Base-by-base conservation (phyloP, 192 early-diverging fungal genomes). In the Coemansia sp. region DNA sequence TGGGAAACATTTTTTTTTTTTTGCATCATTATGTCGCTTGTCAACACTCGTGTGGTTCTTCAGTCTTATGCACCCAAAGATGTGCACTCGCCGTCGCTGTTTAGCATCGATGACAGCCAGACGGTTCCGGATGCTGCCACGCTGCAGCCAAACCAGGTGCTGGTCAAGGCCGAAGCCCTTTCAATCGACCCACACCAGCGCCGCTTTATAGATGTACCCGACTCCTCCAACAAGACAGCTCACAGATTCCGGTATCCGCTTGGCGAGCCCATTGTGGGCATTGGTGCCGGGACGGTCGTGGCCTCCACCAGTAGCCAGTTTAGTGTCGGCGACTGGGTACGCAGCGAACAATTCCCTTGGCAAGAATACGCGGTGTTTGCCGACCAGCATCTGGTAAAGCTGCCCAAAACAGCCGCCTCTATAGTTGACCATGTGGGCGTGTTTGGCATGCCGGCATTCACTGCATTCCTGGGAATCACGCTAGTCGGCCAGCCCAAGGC, bases 141-240 rank as follows among this genome's bases (percentile, higher is more conserved):
- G 1, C 63, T 72, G 9, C 18, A 49, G 5, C 40, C 47, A 1
- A 63, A 55, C 31, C 69, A 72, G 28, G 61, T 72, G 11, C 51
- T 89, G 23, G 49, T 90, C 1, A 85, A 87, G 30, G 80, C 77
- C 38, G 73, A 84, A n/a, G 84, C 72, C 45, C 53, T 92, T 16
- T 89, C 87, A 6, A 62, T 90, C 10, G 89, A 91, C 66, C 90
- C 87, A 6, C 91, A 92, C 67, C 84, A 87, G 84, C 78, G 82
- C 42, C 57, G 68, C 21, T 84, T 86, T 46, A 91, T 93, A 82
- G 67, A 82, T 34, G 59, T 57, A 5, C 61, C 57, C 10, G 76
- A 74, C 18, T 62, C 23, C 4, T 26, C 23, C 23, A 26, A 26
- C 23, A 26, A 26, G 4, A 4, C 23, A 26, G 23, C 23, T 3